Evolutionary conservation across 1,284 basidiomycete species (phyloP), one percentile per base, ranked within the genome.

Genomic region (Megacollybia platyphylla): DNA sequence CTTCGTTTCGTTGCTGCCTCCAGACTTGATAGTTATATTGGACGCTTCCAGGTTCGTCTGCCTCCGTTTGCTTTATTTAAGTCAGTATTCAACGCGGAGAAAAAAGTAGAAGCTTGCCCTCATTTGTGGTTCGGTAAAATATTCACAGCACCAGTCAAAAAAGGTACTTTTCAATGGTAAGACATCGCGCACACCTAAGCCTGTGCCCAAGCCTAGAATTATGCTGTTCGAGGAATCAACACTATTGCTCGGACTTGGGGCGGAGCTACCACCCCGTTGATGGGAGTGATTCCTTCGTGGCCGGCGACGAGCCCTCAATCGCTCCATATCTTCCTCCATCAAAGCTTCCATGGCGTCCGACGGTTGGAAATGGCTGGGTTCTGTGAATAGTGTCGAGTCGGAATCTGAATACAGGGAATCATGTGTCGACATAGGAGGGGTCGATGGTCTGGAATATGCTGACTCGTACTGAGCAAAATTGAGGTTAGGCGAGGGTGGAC

Each of bases 91-190:
- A 15, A 13, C 3, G 40, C 13, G 7, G 7, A 11, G 10, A 9
- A 18, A 20, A 28, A 42, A 39, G 15, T 46, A 36, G 44, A 44
- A 35, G 9, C 80, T 53, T 54, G 91, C 88, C 67, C 89, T 83
- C 92, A 97, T 96, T 61, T 96, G 94, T 3, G 94, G 92, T 61
- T 97, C 93, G 49, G 88, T 92, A 67, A 97, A 98, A 60, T 97
- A 97, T 57, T 97, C 93, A 54, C 82, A 80, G 47, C 90, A 92
- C 89, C 91, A 97, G 55, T 96, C 92, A 57, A 88, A 98, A 60
- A 91, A 93, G 2, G 78, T 74, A 54, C 88, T 92, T 63, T 90
- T 91, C 52, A 98, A 64, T 0, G 94, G 94, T 46, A 98, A 63
- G 7, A 76, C 70, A 51, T 87, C 81, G 39, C 76, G 65, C 39